Evolutionary conservation across 2,329 filamentous ascomycete species (phyloP).

Genomic region (Spiromastix sp.): DNA sequence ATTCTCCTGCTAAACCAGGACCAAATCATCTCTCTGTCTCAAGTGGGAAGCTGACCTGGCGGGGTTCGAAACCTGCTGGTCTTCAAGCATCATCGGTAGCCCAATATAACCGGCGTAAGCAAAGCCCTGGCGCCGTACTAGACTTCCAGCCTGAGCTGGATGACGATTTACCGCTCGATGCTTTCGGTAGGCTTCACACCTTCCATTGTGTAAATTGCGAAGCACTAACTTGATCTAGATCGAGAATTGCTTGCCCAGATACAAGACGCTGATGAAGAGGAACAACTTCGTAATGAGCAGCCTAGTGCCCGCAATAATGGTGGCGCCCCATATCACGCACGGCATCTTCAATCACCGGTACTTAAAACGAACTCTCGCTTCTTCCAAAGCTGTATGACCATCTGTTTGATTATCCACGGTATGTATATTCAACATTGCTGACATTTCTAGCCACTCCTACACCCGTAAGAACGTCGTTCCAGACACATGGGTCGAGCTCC

Average conservation of each 20-base stretch:
- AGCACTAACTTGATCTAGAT: conserved; percentile 15
- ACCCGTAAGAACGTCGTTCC: conserved; percentile 15
- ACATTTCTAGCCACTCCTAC: conserved; percentile 12
- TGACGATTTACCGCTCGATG: conserved; percentile 32
- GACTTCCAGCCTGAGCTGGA: conserved; percentile 11
- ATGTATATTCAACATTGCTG: conserved; percentile 4
- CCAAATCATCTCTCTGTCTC: too few relatives aligned
- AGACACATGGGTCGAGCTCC: conserved; percentile 18
- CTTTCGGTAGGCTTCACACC: conserved; percentile 33
- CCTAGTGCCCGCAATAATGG: neutral
- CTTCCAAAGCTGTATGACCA: conserved; percentile 18
- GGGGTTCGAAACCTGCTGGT: too few relatives aligned
- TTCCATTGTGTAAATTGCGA: conserved; percentile 1
- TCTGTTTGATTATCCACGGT: neutral
- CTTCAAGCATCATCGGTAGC: neutral
- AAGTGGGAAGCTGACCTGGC: too few relatives aligned
- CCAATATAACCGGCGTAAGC: too few relatives aligned
- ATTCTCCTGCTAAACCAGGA: too few relatives aligned
- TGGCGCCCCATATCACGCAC: neutral
- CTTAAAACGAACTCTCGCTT: conserved; percentile 17
- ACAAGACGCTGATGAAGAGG: conserved; percentile 10
- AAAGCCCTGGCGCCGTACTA: neutral
- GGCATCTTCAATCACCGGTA: neutral
- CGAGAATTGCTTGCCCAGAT: conserved; percentile 28
- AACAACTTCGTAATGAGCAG: conserved; percentile 2